A percentile compares a stretch with the other conserved stretches of the same genome.
phyloP scores from a whole-genome alignment of 1,284 basidiomycete genomes.

The Boletus sp. region DNA sequence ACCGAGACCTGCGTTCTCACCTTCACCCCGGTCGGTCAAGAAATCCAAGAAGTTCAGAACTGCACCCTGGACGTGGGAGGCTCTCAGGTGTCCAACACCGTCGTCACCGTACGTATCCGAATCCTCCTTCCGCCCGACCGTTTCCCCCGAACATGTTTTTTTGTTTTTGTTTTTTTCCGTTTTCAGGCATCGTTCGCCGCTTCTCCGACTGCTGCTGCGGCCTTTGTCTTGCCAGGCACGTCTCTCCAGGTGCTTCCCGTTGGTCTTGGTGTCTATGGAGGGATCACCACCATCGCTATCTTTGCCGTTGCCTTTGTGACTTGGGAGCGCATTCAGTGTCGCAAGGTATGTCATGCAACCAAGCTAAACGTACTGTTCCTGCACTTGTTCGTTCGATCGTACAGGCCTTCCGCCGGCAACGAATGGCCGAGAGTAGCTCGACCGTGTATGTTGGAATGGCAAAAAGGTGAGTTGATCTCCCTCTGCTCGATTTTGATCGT shows the following conservation, averaged over 20 bases:
- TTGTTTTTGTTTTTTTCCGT: no score
- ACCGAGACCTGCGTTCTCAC: constrained; percentile 62
- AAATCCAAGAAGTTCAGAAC: constrained; percentile 53
- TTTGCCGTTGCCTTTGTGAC: constrained; percentile 78
- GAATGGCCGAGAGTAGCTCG: constrained; percentile 57
- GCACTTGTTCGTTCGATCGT: constrained; percentile 12
- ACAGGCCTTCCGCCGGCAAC: constrained; percentile 71
- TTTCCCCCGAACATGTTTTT: no score
- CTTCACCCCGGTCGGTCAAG: constrained; percentile 55
- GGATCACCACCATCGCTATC: constrained; percentile 73
- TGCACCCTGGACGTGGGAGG: constrained; percentile 45
- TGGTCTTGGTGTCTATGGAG: constrained; percentile 76
- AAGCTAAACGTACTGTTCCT: neutral
- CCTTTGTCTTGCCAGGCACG: constrained; percentile 68
- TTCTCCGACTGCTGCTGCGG: constrained; percentile 39
- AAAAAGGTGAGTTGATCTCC: constrained; percentile 15
- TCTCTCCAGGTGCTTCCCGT: constrained; percentile 71
- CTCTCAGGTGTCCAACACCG: constrained; percentile 5
- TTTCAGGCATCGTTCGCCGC: constrained; percentile 31
- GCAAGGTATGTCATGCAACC: constrained; percentile 51
- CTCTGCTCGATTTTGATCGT: neutral
- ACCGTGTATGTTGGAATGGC: constrained; percentile 55
- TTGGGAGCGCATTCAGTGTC: constrained; percentile 76
- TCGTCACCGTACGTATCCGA: constrained; percentile 7
- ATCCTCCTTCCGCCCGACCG: no score